These are phyloP conservation scores for Penicillium sp. DNA, from an alignment of 2,329 filamentous ascomycete genomes.

Conservation along the genomic window DNA sequence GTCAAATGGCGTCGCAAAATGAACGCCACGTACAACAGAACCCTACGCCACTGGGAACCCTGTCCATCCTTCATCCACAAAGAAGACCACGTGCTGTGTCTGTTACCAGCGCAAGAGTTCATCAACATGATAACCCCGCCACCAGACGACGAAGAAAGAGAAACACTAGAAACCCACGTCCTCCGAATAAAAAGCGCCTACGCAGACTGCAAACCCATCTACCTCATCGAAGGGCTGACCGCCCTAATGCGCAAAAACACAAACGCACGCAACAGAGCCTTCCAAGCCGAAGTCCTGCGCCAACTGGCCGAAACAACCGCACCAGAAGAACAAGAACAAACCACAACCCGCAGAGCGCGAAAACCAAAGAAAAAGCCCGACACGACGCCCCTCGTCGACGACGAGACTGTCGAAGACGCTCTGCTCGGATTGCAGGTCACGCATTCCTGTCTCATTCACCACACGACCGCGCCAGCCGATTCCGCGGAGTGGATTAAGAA, in stretches of 20 bases:
- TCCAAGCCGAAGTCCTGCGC: conserved; percentile 62
- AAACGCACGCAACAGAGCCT: conserved; percentile 66
- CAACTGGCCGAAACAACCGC: conserved; percentile 42
- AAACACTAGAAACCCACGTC: conserved; percentile 61
- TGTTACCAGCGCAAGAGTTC: conserved; percentile 65
- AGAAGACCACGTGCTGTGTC: conserved; percentile 63
- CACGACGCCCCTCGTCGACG: conserved; percentile 57
- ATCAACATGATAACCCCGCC: conserved; percentile 57
- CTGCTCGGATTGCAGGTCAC: conserved; percentile 68
- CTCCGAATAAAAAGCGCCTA: conserved; percentile 56
- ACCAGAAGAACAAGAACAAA: conserved; percentile 25
- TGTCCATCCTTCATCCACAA: conserved; percentile 48
- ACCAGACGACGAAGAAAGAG: conserved; percentile 31
- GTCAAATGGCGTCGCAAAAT: conserved; percentile 71
- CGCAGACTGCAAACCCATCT: conserved; percentile 58
- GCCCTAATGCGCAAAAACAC: conserved; percentile 68
- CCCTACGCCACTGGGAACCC: conserved; percentile 65
- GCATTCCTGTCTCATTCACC: conserved; percentile 68
- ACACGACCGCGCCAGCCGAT: conserved; percentile 61
- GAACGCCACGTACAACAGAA: conserved; percentile 61
- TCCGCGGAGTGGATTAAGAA: conserved; percentile 70
- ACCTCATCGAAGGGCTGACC: conserved; percentile 69
- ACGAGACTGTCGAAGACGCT: conserved; percentile 69
- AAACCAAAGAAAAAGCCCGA: conserved; percentile 44
- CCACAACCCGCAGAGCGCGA: conserved; percentile 24